Conservation (phyloP, 176 grass and related monocot genomes). For the Themeda triandra region DNA sequence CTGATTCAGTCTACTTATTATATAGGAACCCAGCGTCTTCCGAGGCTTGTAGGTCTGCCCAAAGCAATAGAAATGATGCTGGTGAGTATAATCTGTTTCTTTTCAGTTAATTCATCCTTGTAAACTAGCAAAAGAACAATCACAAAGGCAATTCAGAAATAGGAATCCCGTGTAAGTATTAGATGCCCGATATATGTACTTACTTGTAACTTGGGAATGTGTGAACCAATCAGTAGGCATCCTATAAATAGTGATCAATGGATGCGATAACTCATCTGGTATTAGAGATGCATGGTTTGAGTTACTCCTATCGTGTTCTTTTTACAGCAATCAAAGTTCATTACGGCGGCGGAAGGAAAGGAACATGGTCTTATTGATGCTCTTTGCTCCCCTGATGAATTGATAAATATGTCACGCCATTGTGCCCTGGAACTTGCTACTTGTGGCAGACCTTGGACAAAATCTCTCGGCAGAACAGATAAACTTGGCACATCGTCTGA, state of each 20-base stretch:
- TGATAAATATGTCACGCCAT: conserved; percentile 59
- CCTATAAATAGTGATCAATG: neutral
- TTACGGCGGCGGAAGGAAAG: conserved; percentile 67
- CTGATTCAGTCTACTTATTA: neutral
- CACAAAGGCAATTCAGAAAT: neutral
- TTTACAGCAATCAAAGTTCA: conserved; percentile 71
- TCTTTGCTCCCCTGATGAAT: conserved; percentile 61
- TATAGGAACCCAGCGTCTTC: conserved; percentile 85
- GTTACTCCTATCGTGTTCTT: neutral
- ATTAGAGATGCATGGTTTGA: neutral
- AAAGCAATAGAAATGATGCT: conserved; percentile 97
- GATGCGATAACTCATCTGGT: neutral
- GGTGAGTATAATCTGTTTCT: conserved; percentile 48
- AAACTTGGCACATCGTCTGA: conserved; percentile 72
- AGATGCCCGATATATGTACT: neutral
- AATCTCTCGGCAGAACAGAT: conserved; percentile 72
- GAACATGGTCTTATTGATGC: conserved; percentile 71
- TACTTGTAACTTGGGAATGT: neutral
- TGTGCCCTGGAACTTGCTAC: conserved; percentile 81
- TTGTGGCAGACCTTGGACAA: conserved; percentile 64
- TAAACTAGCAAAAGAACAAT: neutral
- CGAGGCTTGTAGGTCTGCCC: conserved; percentile 86
- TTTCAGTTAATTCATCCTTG: neutral
- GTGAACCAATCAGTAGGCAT: neutral
- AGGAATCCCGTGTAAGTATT: neutral